Conservation (phyloP, 2,329 filamentous ascomycete species). For the Penicillium sp. region DNA sequence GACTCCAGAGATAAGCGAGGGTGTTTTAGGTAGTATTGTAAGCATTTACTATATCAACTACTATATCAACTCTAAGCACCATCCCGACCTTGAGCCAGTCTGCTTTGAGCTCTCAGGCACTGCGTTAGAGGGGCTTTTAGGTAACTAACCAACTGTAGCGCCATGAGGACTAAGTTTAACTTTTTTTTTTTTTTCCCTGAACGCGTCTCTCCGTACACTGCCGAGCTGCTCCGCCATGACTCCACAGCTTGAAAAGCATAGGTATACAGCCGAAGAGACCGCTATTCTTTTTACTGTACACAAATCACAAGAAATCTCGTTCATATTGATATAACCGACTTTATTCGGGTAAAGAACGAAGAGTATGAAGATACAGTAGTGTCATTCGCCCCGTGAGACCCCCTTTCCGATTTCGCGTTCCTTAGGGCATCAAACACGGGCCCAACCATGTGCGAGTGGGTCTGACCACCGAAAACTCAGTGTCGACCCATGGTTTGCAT, state of each 20-base stretch:
- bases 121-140: background rate
- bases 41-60: background rate
- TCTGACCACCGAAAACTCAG: slow-evolving; percentile 19
- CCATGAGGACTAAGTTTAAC: background rate
- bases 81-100: background rate
- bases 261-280: background rate
- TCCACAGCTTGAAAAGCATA: background rate
- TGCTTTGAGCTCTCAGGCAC: background rate
- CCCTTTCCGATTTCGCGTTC: background rate
- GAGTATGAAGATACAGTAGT: background rate
- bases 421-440: background rate
- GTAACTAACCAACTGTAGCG: background rate
- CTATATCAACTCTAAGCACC: background rate
- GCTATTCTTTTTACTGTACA: background rate
- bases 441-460: slow-evolving; percentile 28
- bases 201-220: slow-evolving; percentile 2
- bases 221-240: slow-evolving; percentile 2
- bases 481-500: slow-evolving; percentile 14
- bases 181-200: background rate
- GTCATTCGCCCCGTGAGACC: background rate
- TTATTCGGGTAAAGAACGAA: background rate
- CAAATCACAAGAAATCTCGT: background rate
- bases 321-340: background rate
- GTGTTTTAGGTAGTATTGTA: background rate
- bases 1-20: background rate